Conservation (phyloP, 2,329 filamentous ascomycete genomes). For the Beauveria sp. region DNA sequence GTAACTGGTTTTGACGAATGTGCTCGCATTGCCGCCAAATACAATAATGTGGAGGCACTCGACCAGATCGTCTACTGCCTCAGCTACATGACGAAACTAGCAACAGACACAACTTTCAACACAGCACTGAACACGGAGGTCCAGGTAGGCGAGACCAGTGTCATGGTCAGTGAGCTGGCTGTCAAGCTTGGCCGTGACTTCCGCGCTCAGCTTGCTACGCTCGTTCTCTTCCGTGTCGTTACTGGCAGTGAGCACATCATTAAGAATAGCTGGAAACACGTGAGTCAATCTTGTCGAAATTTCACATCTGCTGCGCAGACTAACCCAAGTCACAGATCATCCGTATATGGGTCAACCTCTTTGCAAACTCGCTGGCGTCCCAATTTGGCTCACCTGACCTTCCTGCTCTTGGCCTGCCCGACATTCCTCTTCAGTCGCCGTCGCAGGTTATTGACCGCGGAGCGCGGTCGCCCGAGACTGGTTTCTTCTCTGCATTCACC, state of each 20-base stretch:
- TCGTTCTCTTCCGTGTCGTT: conserved; percentile 91
- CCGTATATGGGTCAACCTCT: conserved; percentile 89
- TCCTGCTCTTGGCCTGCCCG: conserved; percentile 60
- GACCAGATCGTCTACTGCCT: conserved; percentile 91
- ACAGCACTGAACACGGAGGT: conserved; percentile 92
- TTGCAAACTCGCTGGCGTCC: conserved; percentile 88
- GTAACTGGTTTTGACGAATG: conserved; percentile 95
- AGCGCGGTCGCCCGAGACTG: conserved; percentile 67
- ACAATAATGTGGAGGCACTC: conserved; percentile 74
- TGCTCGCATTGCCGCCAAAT: conserved; percentile 81
- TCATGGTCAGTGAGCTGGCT: conserved; percentile 98
- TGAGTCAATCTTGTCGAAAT: conserved; percentile 36
- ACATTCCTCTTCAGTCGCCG: conserved; percentile 84
- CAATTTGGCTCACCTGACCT: conserved; percentile 62
- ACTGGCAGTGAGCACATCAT: conserved; percentile 76
- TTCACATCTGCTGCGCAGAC: conserved; percentile 13
- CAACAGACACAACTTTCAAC: conserved; percentile 66
- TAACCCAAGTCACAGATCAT: conserved; percentile 56
- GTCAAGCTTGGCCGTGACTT: conserved; percentile 93
- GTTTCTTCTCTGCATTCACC: conserved; percentile 88
- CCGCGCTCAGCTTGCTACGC: conserved; percentile 84
- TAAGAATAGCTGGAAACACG: conserved; percentile 68
- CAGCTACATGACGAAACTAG: conserved; percentile 82
- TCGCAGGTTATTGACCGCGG: conserved; percentile 89
- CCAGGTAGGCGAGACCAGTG: conserved; percentile 80